Evolutionary conservation across 2,329 filamentous ascomycete species (phyloP), one percentile per base, ranked within the genome.

Genomic region (Pseudogymnoascus sp.): DNA sequence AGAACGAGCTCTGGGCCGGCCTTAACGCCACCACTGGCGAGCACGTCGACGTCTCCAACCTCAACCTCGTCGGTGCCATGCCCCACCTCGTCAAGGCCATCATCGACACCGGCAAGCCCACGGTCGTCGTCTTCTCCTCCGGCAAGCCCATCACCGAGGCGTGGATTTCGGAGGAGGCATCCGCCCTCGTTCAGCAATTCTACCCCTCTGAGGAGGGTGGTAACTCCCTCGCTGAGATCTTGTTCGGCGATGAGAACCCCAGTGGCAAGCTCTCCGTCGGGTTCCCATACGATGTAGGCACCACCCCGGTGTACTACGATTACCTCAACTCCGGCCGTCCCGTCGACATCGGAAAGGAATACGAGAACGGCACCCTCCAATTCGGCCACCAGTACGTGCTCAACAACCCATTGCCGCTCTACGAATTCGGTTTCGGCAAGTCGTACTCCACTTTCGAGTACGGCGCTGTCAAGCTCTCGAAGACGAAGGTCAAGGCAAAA

Each of bases 361-460:
- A 92, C 68, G 90, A 91, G 0, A 83, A 86, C 0, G 84, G 82
- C 4, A 88, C 82, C 0, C 76, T 96, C 0, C 90, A 90, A 69
- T 86, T 95, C 67, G 92, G 96, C 75, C 95, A 96, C 75, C 86
- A 91, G 26, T 84, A 92, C 74, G 92, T 96, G 66, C 90, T 96
- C 77, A 89, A 88, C 62, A 78, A 81, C 62, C 87, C 93, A 63
- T 77, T 80, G 4, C 92, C 92, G 0, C 86, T 90, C 1, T 97
- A 88, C 71, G 89, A 91, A 61, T 97, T 97, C 68, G 92, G 93
- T 0, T 92, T 86, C 63, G 93, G 92, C 0, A 81, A 96, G 3
- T 85, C 81, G 0, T 89, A 89, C 76, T 87, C 83, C 0, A 80
- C 75, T 0, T 91, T 85, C 70, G 73, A 78, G 6, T 78, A 87